A percentile compares a stretch with the other conserved stretches of the same genome.
Evolutionary conservation across 2,329 filamentous ascomycete species (phyloP).

Genomic region (Pseudogymnoascus pannorum): DNA sequence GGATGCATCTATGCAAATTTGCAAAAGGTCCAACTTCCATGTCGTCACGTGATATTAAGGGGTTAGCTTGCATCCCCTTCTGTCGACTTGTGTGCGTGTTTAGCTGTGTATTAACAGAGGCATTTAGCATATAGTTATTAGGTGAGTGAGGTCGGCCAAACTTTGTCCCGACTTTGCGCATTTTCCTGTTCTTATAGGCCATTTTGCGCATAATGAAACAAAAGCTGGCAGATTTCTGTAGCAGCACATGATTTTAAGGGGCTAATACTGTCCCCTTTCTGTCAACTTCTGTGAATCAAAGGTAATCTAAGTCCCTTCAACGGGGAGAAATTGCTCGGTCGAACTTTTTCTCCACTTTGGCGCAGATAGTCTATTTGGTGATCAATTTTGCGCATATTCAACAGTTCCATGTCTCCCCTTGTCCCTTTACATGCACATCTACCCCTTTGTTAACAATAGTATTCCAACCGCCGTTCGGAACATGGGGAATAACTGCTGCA

Average conservation of each 20-base stretch:
- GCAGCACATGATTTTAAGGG: not conserved
- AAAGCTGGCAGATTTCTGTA: no score
- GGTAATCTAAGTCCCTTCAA: not conserved
- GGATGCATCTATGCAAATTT: not conserved
- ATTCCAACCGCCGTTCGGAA: no score
- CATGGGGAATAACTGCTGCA: no score
- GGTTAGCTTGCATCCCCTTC: rapidly evolving
- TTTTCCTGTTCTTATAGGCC: not conserved
- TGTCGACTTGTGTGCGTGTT: not conserved
- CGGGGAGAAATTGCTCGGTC: not conserved
- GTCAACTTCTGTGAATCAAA: not conserved
- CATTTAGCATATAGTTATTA: not conserved
- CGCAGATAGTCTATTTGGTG: no score
- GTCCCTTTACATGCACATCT: no score
- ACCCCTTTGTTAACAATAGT: no score
- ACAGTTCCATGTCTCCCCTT: no score
- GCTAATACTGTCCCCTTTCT: not conserved
- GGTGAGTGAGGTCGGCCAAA: not conserved
- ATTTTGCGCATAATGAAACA: not conserved
- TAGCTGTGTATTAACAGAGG: not conserved
- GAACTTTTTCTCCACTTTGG: not conserved
- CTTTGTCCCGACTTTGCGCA: not conserved
- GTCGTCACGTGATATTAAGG: not conserved
- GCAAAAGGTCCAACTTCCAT: not conserved
- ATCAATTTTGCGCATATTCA: no score